Base-by-base conservation (phyloP, 228 moss, liverwort and hornwort species). In the Sphagnum magellanicum region DNA sequence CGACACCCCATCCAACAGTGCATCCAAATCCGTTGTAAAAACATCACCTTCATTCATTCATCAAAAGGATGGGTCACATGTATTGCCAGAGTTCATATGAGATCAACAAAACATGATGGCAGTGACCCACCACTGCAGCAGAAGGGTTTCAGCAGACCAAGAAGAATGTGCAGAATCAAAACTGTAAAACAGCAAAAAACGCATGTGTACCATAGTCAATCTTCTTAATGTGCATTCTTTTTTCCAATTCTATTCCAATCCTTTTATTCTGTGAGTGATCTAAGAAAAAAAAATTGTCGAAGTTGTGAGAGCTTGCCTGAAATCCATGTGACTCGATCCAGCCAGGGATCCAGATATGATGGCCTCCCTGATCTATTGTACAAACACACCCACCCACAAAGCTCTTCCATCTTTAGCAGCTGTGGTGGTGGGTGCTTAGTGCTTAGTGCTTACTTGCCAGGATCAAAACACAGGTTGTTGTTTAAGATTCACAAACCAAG, bases 311-410 rank as follows among this genome's bases (percentile, higher is more conserved):
- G 17, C 87, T 83, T 79, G 72, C 95, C 92, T 84, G 96, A 77
- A 59, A 96, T 69, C 96, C 96, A 96, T 4, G 77, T 59, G 61
- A 92, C 92, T 70, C 78, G 87, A 73, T 92, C 96, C 17, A 86
- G 79, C 96, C 96, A 96, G 13, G 79, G 49, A 11, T 72, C 76
- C n/a, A n/a, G 16, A 48, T 58, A 78, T 17, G 67, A 73, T 61
- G 92, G 92, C 11, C 92, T 88, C 49, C 96, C 96, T 16, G 96
- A 96, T 73, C 88, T 89, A 70, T 32, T 11, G 15, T 11, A 59
- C 11, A 11, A 11, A 59, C 59, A 59, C 59, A 59, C 59, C 15
- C 15, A 59, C 59, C 59, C 15, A 11, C 59, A 59, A 59, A 11
- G 15, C 15, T 3, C 59, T 15, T 59, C 15, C 11, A 2, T 15